Percentiles rank a stretch among this genome's conserved stretches.
These are phyloP conservation scores for Aspergillus sp. DNA, from an alignment of 2,329 filamentous ascomycete genomes.

Conservation along the genomic window DNA sequence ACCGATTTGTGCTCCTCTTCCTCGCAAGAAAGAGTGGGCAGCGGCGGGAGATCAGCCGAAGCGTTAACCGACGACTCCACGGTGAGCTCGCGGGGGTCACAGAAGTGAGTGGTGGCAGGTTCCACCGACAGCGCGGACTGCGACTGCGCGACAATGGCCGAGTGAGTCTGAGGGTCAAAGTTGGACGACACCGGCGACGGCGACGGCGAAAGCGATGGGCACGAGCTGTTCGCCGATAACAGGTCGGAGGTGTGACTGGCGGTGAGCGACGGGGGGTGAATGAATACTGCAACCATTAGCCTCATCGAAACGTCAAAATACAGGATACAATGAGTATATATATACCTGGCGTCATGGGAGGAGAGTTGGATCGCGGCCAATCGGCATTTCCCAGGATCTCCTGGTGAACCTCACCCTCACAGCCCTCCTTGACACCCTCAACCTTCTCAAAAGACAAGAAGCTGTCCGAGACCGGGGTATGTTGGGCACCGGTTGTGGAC, in stretches of 20 bases:
- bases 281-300: constrained; percentile 46
- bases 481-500: constrained; percentile 60
- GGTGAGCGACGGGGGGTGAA: constrained; percentile 59
- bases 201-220: constrained; percentile 79
- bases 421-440: constrained; percentile 60
- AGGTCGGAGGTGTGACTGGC: constrained; percentile 59
- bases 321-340: not conserved
- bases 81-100: constrained; percentile 82
- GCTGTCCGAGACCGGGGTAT: constrained; percentile 73
- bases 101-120: constrained; percentile 70
- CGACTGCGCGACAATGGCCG: constrained; percentile 44
- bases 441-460: constrained; percentile 64
- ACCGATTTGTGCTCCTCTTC: constrained; percentile 33
- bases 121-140: constrained; percentile 56
- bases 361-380: constrained; percentile 69
- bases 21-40: constrained; percentile 43
- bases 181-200: constrained; percentile 65
- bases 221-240: constrained; percentile 59
- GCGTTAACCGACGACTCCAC: constrained; percentile 49
- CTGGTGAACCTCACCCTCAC: constrained; percentile 60
- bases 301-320: not conserved
- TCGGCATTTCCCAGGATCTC: constrained; percentile 67
- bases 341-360: constrained; percentile 86
- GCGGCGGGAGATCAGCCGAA: constrained; percentile 54
- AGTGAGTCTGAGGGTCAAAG: constrained; percentile 51